These are phyloP conservation scores for Saccharomyces eubayanus DNA, from an alignment of 805 yeast species.

Conservation along the genomic window DNA sequence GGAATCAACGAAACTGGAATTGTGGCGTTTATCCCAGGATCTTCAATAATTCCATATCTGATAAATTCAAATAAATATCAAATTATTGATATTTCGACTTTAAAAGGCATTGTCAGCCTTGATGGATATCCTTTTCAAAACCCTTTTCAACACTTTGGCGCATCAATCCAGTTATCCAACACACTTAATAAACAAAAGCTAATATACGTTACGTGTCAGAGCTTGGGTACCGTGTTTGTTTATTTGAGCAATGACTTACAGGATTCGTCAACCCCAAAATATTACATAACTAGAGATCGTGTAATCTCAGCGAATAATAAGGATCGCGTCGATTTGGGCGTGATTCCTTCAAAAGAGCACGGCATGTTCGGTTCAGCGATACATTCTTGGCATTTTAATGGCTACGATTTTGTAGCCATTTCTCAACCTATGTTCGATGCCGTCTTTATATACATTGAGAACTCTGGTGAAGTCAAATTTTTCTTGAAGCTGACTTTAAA, in stretches of 20 bases:
- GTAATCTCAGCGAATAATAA: slow-evolving; percentile 7
- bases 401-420: slow-evolving; percentile 12
- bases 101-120: not conserved
- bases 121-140: slow-evolving; percentile 4
- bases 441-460: slow-evolving; percentile 16
- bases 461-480: slow-evolving; percentile 5
- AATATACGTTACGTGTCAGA: slow-evolving; percentile 18
- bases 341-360: slow-evolving; percentile 11
- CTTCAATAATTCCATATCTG: slow-evolving; percentile 13
- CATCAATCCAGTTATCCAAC: slow-evolving; percentile 9
- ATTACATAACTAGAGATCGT: slow-evolving; percentile 7
- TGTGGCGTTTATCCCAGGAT: slow-evolving; percentile 10
- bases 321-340: slow-evolving; percentile 4
- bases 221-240: slow-evolving; percentile 14
- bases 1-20: slow-evolving; percentile 29
- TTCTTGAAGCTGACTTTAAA: slow-evolving; percentile 5
- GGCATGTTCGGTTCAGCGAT: slow-evolving; percentile 20
- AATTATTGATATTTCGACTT: not conserved
- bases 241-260: slow-evolving; percentile 7
- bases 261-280: slow-evolving; percentile 10
- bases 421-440: slow-evolving; percentile 19
- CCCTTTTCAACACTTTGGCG: slow-evolving; percentile 19
- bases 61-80: not conserved
- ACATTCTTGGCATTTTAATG: slow-evolving; percentile 8
- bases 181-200: slow-evolving; percentile 1